Percentiles rank a stretch among this genome's conserved stretches.
Conservation (phyloP, 495 filamentous ascomycete genomes). For the Aspergillus conjunctus region DNA sequence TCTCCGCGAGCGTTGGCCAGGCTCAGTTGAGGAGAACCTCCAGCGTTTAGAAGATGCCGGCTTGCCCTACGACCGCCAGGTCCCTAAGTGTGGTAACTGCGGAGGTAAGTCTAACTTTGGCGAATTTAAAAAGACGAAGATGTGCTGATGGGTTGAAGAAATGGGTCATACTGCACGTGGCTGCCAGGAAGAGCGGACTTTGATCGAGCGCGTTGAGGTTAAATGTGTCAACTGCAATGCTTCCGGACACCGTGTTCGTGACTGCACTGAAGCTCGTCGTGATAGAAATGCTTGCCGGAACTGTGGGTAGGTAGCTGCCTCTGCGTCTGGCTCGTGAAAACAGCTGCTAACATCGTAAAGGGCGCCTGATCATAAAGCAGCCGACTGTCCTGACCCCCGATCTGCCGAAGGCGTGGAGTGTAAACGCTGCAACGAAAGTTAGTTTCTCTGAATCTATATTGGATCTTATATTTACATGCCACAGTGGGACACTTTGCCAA, state of each 20-base stretch:
- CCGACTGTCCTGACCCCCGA: constrained; percentile 71
- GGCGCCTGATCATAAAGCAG: constrained; percentile 58
- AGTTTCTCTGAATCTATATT: background rate
- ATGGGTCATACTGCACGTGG: constrained; percentile 69
- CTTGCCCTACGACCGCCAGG: constrained; percentile 62
- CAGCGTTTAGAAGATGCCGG: constrained; percentile 75
- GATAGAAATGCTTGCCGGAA: constrained; percentile 75
- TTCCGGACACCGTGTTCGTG: constrained; percentile 69
- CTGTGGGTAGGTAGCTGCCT: constrained; percentile 61
- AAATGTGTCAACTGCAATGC: constrained; percentile 77
- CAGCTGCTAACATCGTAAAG: constrained; percentile 29
- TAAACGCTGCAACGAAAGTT: constrained; percentile 72
- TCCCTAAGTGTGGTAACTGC: constrained; percentile 73
- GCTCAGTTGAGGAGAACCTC: constrained; percentile 65
- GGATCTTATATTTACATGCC: background rate
- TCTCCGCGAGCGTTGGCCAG: constrained; percentile 65
- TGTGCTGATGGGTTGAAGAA: constrained; percentile 45
- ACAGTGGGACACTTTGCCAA: constrained; percentile 79
- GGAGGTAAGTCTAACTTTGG: constrained; percentile 44
- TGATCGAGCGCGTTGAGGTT: constrained; percentile 51
- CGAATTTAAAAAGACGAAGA: background rate
- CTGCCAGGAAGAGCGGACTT: constrained; percentile 65
- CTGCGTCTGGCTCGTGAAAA: background rate
- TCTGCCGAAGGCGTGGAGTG: constrained; percentile 77
- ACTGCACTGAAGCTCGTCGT: constrained; percentile 63